phyloP scores from a whole-genome alignment of 805 yeast genomes.

The Teunomyces panamensis region DNA sequence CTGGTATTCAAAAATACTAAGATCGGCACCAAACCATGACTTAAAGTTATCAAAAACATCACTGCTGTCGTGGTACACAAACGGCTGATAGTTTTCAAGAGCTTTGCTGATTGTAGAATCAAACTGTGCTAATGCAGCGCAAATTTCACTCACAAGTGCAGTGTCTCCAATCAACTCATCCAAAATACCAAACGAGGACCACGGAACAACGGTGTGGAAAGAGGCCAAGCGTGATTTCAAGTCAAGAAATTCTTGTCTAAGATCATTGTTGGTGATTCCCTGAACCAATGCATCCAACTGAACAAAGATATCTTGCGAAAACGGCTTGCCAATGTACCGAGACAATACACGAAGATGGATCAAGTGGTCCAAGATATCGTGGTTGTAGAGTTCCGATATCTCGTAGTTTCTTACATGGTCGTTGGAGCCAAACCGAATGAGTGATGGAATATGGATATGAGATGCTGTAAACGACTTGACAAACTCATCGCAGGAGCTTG shows the following conservation, averaged over 20 bases:
- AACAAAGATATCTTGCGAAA: slow-evolving; percentile 12
- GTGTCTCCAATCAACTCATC: not conserved
- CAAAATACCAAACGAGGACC: not conserved
- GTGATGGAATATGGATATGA: not conserved
- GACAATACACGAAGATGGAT: slow-evolving; percentile 14
- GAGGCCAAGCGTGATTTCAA: not conserved
- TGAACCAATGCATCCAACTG: slow-evolving; percentile 8
- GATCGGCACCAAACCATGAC: not conserved
- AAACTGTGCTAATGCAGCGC: not conserved
- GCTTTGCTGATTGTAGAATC: not conserved
- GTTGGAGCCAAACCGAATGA: slow-evolving; percentile 4
- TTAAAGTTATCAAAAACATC: not conserved
- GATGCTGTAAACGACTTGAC: not conserved
- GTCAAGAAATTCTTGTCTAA: not conserved
- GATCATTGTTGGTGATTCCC: not conserved
- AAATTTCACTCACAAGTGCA: not conserved
- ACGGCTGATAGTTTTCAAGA: not conserved
- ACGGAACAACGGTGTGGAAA: not conserved
- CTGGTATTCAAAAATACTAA: not conserved
- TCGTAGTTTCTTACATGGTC: slow-evolving; percentile 17
- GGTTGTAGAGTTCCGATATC: slow-evolving; percentile 15
- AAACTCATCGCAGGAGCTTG: not conserved
- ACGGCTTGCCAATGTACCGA: slow-evolving; percentile 1
- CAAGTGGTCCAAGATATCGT: slow-evolving; percentile 14
- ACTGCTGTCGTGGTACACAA: not conserved